These are phyloP conservation scores for Inga oerstediana DNA, from an alignment of 306 rosid species.

Conservation along the genomic window DNA sequence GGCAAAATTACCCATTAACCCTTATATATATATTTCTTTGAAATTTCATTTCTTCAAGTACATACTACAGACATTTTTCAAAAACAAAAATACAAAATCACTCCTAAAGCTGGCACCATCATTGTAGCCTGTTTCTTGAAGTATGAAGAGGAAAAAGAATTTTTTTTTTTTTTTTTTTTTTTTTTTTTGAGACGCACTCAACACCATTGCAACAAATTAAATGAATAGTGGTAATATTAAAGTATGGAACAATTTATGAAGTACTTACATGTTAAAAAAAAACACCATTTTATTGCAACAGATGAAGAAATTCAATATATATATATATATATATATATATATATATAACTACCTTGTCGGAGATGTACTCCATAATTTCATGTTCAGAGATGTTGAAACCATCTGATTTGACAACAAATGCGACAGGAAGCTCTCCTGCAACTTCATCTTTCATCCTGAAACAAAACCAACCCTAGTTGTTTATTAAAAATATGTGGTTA, in stretches of 20 bases:
- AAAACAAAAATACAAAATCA: neutral
- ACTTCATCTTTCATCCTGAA: constrained; percentile 79
- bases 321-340: neutral
- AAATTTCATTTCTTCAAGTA: neutral
- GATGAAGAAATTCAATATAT: neutral
- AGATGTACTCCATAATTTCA: constrained; percentile 69
- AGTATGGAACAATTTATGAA: neutral
- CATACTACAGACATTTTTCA: neutral
- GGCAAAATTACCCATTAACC: too few species aligned
- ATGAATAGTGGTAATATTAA: neutral
- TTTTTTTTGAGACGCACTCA: neutral
- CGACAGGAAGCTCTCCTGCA: constrained; percentile 88
- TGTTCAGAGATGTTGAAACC: constrained; percentile 64
- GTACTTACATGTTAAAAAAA: neutral
- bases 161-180: too few species aligned
- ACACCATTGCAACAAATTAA: too few species aligned
- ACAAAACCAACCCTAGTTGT: neutral
- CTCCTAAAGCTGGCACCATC: neutral
- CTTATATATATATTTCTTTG: too few species aligned
- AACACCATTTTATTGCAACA: neutral
- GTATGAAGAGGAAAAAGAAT: neutral
- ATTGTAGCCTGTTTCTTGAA: neutral
- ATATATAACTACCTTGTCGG: neutral
- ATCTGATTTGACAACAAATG: constrained; percentile 70
- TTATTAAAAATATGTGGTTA: too few species aligned